Conservation (phyloP, 1,139 yeast genomes). For the Pneumocystis carinii region DNA sequence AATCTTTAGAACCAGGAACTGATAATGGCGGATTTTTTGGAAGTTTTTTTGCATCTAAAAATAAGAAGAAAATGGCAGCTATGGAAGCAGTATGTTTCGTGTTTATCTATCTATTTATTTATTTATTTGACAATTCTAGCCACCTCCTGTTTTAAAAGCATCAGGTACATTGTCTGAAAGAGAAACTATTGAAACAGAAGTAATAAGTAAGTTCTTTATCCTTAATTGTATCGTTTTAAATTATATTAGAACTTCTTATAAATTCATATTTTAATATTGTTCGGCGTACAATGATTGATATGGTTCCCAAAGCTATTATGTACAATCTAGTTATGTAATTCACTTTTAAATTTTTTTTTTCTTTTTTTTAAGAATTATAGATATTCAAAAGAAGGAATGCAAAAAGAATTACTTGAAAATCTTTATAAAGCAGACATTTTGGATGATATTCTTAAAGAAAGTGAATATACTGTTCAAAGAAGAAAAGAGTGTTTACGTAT, state of each 20-base stretch:
- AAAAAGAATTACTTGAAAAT: conserved; percentile 75
- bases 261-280: conserved; percentile 84
- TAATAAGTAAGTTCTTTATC: conserved; percentile 35
- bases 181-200: conserved; percentile 93
- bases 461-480: conserved; percentile 83
- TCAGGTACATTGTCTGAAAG: conserved; percentile 90
- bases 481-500: conserved; percentile 87
- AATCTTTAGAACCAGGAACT: conserved; percentile 14
- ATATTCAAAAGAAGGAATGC: conserved; percentile 67
- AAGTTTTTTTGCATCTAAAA: conserved; percentile 82
- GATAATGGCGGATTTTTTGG: conserved; percentile 65
- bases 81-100: conserved; percentile 42
- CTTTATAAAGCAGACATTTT: conserved; percentile 65
- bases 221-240: not conserved
- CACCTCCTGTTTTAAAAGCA: conserved; percentile 89
- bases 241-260: conserved; percentile 44
- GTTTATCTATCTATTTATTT: conserved; percentile 26
- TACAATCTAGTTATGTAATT: conserved; percentile 49
- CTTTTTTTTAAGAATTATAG: conserved; percentile 2
- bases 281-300: conserved; percentile 81
- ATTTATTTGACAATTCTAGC: conserved; percentile 33
- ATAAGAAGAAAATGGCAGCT: conserved; percentile 83
- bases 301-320: conserved; percentile 92
- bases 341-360: conserved; percentile 7
- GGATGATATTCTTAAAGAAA: conserved; percentile 72